These are phyloP conservation scores for Rhizopus microsporus DNA, from an alignment of 371 early-diverging fungal species.

Conservation along the genomic window DNA sequence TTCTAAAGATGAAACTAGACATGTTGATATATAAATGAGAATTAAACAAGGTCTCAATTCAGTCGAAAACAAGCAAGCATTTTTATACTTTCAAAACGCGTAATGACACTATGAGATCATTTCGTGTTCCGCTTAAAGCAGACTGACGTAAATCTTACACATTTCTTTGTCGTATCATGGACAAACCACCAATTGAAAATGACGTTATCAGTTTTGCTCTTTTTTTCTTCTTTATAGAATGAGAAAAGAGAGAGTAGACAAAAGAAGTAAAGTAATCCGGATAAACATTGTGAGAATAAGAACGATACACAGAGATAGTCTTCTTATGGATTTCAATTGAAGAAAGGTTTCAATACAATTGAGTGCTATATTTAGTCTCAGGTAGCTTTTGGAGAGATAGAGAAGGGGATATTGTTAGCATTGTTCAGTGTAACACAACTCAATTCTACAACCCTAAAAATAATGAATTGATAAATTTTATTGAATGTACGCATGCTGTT, in stretches of 20 bases:
- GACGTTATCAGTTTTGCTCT: neutral
- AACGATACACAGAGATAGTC: too few species aligned
- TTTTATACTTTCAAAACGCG: neutral
- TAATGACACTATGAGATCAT: neutral
- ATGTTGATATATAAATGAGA: constrained; percentile 1
- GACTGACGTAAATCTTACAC: constrained; percentile 13
- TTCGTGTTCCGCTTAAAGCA: neutral
- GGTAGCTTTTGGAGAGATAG: too few species aligned
- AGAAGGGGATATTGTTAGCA: too few species aligned
- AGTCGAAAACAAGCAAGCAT: too few species aligned
- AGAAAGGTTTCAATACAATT: too few species aligned
- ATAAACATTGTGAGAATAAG: too few species aligned
- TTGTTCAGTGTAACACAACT: too few species aligned
- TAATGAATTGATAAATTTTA: too few species aligned
- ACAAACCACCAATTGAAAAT: neutral
- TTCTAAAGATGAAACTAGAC: constrained; percentile 11
- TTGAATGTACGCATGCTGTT: too few species aligned
- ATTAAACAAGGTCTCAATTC: neutral
- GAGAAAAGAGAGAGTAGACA: neutral
- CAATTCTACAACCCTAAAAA: too few species aligned
- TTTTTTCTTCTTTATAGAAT: neutral
- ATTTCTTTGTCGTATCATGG: neutral
- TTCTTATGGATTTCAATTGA: too few species aligned
- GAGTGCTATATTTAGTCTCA: too few species aligned
- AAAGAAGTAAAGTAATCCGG: neutral